phyloP scores from a whole-genome alignment of 352 stramenopile species.

The Pythium brachiatum region DNA sequence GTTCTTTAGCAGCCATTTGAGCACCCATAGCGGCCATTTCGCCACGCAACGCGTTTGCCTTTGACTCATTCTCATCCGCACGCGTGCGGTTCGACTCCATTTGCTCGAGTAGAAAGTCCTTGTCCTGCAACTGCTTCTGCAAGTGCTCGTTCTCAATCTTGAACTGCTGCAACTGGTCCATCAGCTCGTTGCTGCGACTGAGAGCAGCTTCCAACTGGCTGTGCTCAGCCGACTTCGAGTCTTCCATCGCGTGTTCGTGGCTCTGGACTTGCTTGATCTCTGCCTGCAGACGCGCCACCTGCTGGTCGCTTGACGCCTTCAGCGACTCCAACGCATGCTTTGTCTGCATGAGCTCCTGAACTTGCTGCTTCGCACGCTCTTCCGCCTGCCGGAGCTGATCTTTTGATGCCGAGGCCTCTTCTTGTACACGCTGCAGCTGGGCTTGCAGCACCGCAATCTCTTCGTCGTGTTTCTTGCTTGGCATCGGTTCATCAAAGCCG shows the following conservation, averaged over 20 bases:
- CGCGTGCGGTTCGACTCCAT: slow-evolving; percentile 42
- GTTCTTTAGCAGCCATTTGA: slow-evolving; percentile 35
- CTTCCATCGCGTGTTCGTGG: slow-evolving; percentile 37
- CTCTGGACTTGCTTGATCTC: slow-evolving; percentile 37
- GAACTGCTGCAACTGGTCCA: slow-evolving; percentile 56
- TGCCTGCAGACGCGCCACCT: slow-evolving; percentile 34
- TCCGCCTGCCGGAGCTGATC: slow-evolving; percentile 37
- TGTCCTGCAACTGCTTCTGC: slow-evolving; percentile 63
- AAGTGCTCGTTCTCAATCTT: slow-evolving; percentile 75
- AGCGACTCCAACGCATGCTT: slow-evolving; percentile 37
- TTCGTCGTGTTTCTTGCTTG: slow-evolving; percentile 22
- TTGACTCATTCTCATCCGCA: slow-evolving; percentile 51
- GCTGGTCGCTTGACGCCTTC: slow-evolving; percentile 35
- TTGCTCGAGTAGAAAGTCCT: slow-evolving; percentile 65
- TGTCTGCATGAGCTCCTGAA: slow-evolving; percentile 35
- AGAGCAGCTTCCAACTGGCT: slow-evolving; percentile 31
- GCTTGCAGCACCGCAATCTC: slow-evolving; percentile 40
- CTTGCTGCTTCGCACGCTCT: slow-evolving; percentile 29
- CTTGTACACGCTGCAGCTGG: slow-evolving; percentile 31
- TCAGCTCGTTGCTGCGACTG: slow-evolving; percentile 37
- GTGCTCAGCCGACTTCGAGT: slow-evolving; percentile 30
- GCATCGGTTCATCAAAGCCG: slow-evolving; percentile 19
- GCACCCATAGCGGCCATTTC: slow-evolving; percentile 33
- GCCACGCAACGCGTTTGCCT: slow-evolving; percentile 28
- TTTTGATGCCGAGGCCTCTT: neutral